Evolutionary conservation across 768 basidiomycete species (phyloP).

Genomic region (Lactifluus echinatus): DNA sequence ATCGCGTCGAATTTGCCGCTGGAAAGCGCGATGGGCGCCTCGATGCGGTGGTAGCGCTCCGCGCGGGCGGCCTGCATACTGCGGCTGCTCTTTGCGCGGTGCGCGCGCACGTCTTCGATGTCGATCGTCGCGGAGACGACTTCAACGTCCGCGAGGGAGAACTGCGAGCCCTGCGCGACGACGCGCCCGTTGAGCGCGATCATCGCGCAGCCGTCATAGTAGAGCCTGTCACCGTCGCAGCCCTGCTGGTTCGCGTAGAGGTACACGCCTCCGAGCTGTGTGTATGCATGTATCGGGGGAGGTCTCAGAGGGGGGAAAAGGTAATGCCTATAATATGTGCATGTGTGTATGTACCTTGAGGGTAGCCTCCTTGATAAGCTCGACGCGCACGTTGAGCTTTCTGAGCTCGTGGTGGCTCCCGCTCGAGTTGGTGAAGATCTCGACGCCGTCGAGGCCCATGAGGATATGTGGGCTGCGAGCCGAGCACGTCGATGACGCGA

Average conservation of each 20-base stretch:
- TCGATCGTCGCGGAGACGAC: constrained; percentile 94
- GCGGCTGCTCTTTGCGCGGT: constrained; percentile 74
- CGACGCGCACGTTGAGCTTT: constrained; percentile 86
- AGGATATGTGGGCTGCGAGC: constrained; percentile 81
- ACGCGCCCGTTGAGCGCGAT: constrained; percentile 92
- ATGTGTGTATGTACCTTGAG: constrained; percentile 71
- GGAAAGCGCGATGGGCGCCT: constrained; percentile 72
- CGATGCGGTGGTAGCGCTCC: constrained; percentile 71
- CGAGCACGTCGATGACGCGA: not conserved
- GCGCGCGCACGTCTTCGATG: constrained; percentile 91
- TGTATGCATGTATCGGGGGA: no score
- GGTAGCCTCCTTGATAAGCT: constrained; percentile 95
- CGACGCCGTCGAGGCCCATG: constrained; percentile 98
- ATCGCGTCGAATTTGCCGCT: constrained; percentile 63
- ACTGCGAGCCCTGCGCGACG: constrained; percentile 93
- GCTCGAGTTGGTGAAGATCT: constrained; percentile 98
- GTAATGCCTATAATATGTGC: no score
- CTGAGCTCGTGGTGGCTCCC: constrained; percentile 97
- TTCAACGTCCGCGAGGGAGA: constrained; percentile 92
- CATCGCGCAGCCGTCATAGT: constrained; percentile 96
- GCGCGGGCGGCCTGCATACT: constrained; percentile 82
- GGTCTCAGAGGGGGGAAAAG: not conserved
- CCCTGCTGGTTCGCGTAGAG: constrained; percentile 99
- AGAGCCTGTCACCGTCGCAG: constrained; percentile 94
- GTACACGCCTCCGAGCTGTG: constrained; percentile 89